Conservation (phyloP, 2,329 filamentous ascomycete genomes). For the Diaporthe citri region DNA sequence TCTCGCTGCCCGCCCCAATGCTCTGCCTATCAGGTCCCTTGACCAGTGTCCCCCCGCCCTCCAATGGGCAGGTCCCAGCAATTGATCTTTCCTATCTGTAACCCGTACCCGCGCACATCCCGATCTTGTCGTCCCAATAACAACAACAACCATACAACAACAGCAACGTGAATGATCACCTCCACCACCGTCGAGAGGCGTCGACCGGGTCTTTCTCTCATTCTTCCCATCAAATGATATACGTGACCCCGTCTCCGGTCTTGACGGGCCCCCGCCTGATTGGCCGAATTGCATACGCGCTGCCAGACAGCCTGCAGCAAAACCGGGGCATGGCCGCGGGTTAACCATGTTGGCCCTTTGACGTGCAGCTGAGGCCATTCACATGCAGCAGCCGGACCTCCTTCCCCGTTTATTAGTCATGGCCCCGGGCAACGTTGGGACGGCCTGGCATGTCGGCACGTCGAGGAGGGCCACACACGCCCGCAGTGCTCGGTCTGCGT, state of each 20-base stretch:
- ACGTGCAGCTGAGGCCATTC: constrained; percentile 28
- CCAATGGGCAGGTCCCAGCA: not conserved
- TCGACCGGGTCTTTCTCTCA: not conserved
- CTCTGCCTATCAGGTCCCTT: not conserved
- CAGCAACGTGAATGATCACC: not conserved
- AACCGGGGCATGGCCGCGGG: not conserved
- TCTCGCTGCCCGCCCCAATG: not conserved
- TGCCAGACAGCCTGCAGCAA: constrained; percentile 6
- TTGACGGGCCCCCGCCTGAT: not conserved
- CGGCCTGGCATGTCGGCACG: constrained; percentile 3
- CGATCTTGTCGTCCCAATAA: constrained; percentile 7
- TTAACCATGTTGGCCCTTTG: constrained; percentile 2
- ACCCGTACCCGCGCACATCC: not conserved
- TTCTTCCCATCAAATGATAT: not conserved
- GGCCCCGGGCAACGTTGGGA: not conserved
- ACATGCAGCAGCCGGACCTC: constrained; percentile 17
- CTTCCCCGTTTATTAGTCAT: constrained; percentile 13
- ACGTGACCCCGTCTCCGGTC: not conserved
- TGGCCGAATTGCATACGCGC: not conserved
- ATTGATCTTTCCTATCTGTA: not conserved
- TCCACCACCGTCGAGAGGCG: not conserved
- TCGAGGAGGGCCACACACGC: constrained; percentile 19
- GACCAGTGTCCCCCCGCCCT: not conserved
- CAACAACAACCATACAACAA: not conserved
- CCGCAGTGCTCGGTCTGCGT: constrained; percentile 1